Conservation (phyloP, 495 filamentous ascomycete species). For the Neurospora tetrasperma region DNA sequence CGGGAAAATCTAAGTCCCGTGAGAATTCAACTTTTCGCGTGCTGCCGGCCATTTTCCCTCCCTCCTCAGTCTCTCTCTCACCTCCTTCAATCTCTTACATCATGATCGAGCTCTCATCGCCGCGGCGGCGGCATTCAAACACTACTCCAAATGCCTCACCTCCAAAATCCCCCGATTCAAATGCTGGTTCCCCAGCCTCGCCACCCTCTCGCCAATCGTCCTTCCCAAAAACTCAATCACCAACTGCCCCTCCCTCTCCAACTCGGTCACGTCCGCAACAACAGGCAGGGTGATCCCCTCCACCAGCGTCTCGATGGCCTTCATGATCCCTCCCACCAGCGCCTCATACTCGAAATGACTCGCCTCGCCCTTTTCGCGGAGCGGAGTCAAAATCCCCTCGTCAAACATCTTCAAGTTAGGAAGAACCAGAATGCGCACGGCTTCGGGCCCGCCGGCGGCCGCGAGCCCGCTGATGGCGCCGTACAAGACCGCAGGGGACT, state of each 20-base stretch:
- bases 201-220: conserved; percentile 50
- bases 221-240: conserved; percentile 46
- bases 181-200: conserved; percentile 38
- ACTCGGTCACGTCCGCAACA: conserved; percentile 22
- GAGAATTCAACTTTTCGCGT: too few species aligned
- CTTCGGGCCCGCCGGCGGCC: conserved; percentile 64
- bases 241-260: conserved; percentile 36
- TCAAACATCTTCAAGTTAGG: conserved; percentile 75
- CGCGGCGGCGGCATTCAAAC: background rate
- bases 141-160: conserved; percentile 29
- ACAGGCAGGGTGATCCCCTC: conserved; percentile 9
- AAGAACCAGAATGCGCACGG: conserved; percentile 68
- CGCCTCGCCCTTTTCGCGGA: conserved; percentile 46
- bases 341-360: conserved; percentile 49
- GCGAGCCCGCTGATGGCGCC: conserved; percentile 73
- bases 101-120: background rate
- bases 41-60: background rate
- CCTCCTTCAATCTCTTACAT: background rate
- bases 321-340: conserved; percentile 50
- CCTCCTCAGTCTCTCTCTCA: background rate
- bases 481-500: conserved; percentile 71
- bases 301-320: conserved; percentile 41
- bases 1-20: too few species aligned
- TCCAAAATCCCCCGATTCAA: conserved; percentile 43
- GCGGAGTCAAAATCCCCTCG: conserved; percentile 48